Conservation (phyloP, 768 basidiomycete genomes). For the Boletus speciosus region DNA sequence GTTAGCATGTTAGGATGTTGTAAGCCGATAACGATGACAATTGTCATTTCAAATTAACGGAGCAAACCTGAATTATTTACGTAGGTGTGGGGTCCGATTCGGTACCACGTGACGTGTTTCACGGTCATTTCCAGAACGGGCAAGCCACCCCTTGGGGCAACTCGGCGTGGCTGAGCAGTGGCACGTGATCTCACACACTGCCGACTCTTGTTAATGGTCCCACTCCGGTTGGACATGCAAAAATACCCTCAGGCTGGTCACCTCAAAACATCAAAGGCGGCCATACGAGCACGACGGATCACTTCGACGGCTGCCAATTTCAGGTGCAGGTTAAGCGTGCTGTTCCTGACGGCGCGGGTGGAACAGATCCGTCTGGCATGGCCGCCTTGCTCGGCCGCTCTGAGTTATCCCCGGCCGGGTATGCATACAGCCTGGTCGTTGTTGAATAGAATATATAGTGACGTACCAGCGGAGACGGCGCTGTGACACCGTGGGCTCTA, state of each 20-base stretch:
- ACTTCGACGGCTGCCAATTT: background rate
- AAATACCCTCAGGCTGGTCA: background rate
- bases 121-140: too few species aligned
- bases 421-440: too few species aligned
- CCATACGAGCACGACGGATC: background rate
- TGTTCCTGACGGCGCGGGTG: slow-evolving; percentile 4
- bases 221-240: background rate
- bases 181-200: too few species aligned
- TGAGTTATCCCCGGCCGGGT: background rate
- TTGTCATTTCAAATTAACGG: too few species aligned
- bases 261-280: background rate
- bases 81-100: too few species aligned
- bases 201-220: too few species aligned
- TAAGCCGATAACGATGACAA: too few species aligned
- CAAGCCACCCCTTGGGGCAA: too few species aligned
- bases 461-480: background rate
- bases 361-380: slow-evolving; percentile 5
- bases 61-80: too few species aligned
- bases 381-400: background rate
- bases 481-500: background rate
- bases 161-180: too few species aligned
- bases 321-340: background rate
- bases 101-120: too few species aligned
- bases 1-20: too few species aligned
- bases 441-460: background rate